phyloP scores from a whole-genome alignment of 441 rosid genomes.

The Iberis amara region DNA sequence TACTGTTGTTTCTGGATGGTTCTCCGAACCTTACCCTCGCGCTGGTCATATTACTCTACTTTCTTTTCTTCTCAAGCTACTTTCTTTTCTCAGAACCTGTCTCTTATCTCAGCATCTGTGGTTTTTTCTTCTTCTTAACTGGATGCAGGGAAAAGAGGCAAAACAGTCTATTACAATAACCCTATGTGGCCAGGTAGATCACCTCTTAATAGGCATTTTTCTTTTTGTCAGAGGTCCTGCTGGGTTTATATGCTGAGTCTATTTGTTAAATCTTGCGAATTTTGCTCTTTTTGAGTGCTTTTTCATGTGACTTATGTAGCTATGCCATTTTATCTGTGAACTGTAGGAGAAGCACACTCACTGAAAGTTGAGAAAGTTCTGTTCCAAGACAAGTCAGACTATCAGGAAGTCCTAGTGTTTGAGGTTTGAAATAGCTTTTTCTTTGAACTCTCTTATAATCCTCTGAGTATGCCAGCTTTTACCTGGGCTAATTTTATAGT shows the following conservation, averaged over 20 bases:
- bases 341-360: conserved; percentile 90
- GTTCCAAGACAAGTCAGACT: conserved; percentile 69
- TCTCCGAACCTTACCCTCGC: conserved; percentile 50
- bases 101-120: conserved; percentile 4
- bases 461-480: neutral
- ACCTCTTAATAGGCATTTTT: conserved; percentile 21
- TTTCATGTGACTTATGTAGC: conserved; percentile 3
- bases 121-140: neutral
- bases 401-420: conserved; percentile 86
- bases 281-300: too few relatives aligned
- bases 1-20: conserved; percentile 99
- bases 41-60: conserved; percentile 38
- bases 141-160: conserved; percentile 45
- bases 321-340: conserved; percentile 18
- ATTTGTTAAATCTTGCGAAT: too few relatives aligned
- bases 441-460: neutral
- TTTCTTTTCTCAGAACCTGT: neutral
- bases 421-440: conserved; percentile 44
- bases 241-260: neutral
- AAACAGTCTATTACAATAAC: conserved; percentile 68
- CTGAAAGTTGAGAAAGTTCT: conserved; percentile 67
- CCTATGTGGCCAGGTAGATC: conserved; percentile 95
- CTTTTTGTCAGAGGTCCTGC: neutral
- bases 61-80: neutral
- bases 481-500: neutral